Base-by-base conservation (phyloP, 345 rosid genomes). In the Barbarea vulgaris region DNA sequence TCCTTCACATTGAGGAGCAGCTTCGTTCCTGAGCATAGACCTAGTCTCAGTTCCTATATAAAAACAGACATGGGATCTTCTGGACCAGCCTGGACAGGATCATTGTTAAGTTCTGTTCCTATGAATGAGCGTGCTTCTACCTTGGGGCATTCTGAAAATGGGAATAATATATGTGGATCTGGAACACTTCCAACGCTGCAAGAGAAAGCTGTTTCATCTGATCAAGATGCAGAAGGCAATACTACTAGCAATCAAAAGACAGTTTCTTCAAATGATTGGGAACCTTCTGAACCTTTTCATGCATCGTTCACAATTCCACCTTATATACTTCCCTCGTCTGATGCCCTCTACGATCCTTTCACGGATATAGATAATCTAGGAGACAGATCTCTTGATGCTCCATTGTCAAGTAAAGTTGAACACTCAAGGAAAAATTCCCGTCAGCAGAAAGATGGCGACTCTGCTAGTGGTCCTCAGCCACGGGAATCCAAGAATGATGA, bases 231-330 rank as follows among this genome's bases (percentile, higher is more conserved):
- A 48, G 87, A 72, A 76, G 71, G 30, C 30, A 67, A 77, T 70
- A 56, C 59, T 66, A 77, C 82, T 46, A 73, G 84, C 56, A 47
- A 67, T 64, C 81, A 75, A 74, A 78, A 73, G 73, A 81, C 80
- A 39, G 50, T 80, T 76, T 79, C 84, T 64, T 82, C 89, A 42
- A 76, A 84, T 83, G 87, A 87, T 76, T 95, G 99, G 99, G 96
- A 87, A 59, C 93, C 92, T 44, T 95, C 99, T 30, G 83, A 86
- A 61, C 96, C 97, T 56, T 95, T 95, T 80, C 84, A 57, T 56
- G 87, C 97, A 7, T 90, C 97, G 37, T 87, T 90, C 70, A 61
- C 80, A 24, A 77, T 88, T 42, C 80, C 82, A 70, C 78, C 84
- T 57, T 70, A 81, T 14, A 77, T 66, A 58, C 78, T 72, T 74